phyloP scores from a whole-genome alignment of 208 protist species.

The Tritrichomonas musculus region DNA sequence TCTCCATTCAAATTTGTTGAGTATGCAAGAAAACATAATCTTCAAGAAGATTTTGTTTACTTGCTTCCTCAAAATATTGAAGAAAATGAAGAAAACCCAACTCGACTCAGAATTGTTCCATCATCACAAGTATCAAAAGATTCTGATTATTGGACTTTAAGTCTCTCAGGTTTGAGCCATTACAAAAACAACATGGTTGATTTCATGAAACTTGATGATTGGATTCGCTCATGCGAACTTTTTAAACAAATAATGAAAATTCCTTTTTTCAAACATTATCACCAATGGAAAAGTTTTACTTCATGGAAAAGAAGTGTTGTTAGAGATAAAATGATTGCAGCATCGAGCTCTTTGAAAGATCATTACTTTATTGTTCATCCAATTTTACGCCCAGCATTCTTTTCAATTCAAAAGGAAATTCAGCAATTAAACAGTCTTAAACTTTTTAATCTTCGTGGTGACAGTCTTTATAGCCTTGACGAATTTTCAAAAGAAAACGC shows the following conservation, averaged over 20 bases:
- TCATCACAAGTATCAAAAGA: background rate
- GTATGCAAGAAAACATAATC: constrained; percentile 13
- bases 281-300: constrained; percentile 31
- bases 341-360: background rate
- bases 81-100: background rate
- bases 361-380: background rate
- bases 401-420: constrained; percentile 12
- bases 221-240: constrained; percentile 1
- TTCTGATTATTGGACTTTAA: constrained; percentile 25
- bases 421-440: background rate
- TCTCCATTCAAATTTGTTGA: constrained; percentile 24
- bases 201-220: background rate
- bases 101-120: background rate
- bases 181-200: background rate
- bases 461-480: background rate
- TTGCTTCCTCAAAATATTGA: constrained; percentile 1
- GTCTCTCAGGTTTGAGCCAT: background rate
- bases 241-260: constrained; percentile 24
- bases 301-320: background rate
- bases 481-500: constrained; percentile 3
- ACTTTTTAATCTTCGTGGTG: background rate
- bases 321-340: background rate
- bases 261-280: constrained; percentile 35
- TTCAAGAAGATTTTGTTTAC: constrained; percentile 14
- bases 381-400: constrained; percentile 7